Evolutionary conservation across 2,329 filamentous ascomycete species (phyloP), one percentile per base, ranked within the genome.

Genomic region (Leptographium radiaticola): DNA sequence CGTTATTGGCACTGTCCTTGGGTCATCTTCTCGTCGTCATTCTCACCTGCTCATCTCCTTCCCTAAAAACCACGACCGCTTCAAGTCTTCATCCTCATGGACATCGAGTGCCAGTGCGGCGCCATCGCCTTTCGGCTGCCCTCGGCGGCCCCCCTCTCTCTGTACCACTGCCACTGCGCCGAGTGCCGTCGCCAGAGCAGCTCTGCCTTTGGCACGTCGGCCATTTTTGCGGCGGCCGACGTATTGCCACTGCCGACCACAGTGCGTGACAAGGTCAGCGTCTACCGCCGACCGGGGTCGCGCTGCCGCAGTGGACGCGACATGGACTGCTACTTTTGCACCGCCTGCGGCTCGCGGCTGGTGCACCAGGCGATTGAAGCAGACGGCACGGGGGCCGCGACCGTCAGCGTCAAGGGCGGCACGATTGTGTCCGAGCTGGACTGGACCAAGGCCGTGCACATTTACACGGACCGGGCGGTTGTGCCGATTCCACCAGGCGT

Each of bases 161-260:
- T 86, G 51, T 87, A 83, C 65, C 80, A 86, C 63, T 87, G 84
- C 68, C 84, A 87, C 68, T 87, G 84, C 66, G 67, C 71, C 53
- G 76, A 83, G 63, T 87, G 84, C 65, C 76, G 79, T 49, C 74
- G 77, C 55, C 83, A 86, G 68, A 80, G 80, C 34, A 72, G 78
- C 53, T 82, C 80, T 9, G 58, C 58, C 18, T 59, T 50, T 20
- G 58, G 57, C 58, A 58, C 58, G 18, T 57, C 55, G 12, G 58
- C 54, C 38, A 51, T 59, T 16, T 58, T 59, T 49, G 52, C 56
- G 20, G 53, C 44, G 8, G 46, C 18, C 1, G 56, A 48, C 31
- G 38, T 59, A 10, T 45, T 59, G 15, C 56, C 57, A 13, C 53
- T 59, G 9, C 40, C 30, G 12, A 54, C 52, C 1, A 42, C 16